Conservation (phyloP, 108 stramenopile species). For the Cyclotella sp. region DNA sequence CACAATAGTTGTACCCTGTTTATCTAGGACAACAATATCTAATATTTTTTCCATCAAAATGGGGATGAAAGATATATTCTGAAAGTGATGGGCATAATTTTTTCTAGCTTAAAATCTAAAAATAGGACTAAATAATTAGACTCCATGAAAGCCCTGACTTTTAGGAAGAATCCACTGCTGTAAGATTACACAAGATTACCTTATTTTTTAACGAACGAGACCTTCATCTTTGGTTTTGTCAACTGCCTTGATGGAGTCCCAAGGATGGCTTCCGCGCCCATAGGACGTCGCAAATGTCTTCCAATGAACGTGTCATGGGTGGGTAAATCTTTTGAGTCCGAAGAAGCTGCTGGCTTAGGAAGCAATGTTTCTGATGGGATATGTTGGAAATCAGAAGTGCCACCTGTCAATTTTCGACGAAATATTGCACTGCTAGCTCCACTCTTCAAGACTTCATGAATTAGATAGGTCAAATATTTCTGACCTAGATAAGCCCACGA, state of each 20-base stretch:
- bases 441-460: slow-evolving; percentile 58
- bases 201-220: slow-evolving; percentile 18
- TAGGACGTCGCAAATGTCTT: slow-evolving; percentile 23
- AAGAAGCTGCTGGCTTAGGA: slow-evolving; percentile 6
- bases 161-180: too few relatives aligned
- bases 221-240: slow-evolving; percentile 19
- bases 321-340: not conserved
- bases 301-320: slow-evolving; percentile 16
- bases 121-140: too few relatives aligned
- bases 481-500: slow-evolving; percentile 41
- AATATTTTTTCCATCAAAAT: too few relatives aligned
- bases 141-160: too few relatives aligned
- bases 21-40: too few relatives aligned
- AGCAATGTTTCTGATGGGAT: not conserved
- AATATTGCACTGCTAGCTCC: slow-evolving; percentile 58
- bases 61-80: too few relatives aligned
- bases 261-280: slow-evolving; percentile 36
- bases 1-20: too few relatives aligned
- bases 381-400: slow-evolving; percentile 7
- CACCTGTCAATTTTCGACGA: slow-evolving; percentile 41
- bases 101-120: too few relatives aligned
- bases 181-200: not conserved
- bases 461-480: slow-evolving; percentile 52
- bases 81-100: too few relatives aligned
- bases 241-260: slow-evolving; percentile 19